A percentile compares a stretch with the other conserved stretches of the same genome.
These are phyloP conservation scores for Phialemoniopsis sp. DNA, from an alignment of 2,329 filamentous ascomycete genomes.

Conservation along the genomic window DNA sequence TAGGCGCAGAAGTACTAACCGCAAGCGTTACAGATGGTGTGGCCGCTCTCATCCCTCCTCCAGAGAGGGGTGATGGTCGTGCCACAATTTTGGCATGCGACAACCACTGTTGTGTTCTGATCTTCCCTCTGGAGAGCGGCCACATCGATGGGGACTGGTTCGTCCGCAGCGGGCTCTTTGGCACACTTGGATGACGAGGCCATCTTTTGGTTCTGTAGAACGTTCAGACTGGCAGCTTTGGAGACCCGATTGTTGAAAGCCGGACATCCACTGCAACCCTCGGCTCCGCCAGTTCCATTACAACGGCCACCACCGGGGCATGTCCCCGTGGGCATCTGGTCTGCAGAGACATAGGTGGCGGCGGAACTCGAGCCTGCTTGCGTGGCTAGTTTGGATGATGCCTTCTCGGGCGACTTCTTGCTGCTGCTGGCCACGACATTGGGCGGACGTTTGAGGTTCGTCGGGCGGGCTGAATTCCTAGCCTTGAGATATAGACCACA, in stretches of 20 bases:
- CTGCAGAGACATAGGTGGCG: slow-evolving; percentile 73
- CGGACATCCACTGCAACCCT: slow-evolving; percentile 92
- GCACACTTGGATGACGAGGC: slow-evolving; percentile 15
- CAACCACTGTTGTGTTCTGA: slow-evolving; percentile 61
- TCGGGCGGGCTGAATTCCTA: slow-evolving; percentile 84
- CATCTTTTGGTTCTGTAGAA: slow-evolving; percentile 40
- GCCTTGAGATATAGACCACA: slow-evolving; percentile 94
- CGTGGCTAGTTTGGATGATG: slow-evolving; percentile 28
- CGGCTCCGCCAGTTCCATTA: slow-evolving; percentile 92
- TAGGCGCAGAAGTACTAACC: slow-evolving; percentile 53
- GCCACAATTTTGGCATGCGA: slow-evolving; percentile 94
- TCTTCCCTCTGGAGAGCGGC: slow-evolving; percentile 38
- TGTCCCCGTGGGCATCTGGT: slow-evolving; percentile 74
- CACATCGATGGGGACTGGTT: slow-evolving; percentile 43
- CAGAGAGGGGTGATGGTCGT: slow-evolving; percentile 96
- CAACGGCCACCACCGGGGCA: slow-evolving; percentile 93
- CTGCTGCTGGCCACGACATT: slow-evolving; percentile 40
- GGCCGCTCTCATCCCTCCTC: slow-evolving; percentile 88
- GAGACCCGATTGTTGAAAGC: slow-evolving; percentile 96
- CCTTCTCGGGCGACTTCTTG: slow-evolving; percentile 35
- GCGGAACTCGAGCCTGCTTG: slow-evolving; percentile 37
- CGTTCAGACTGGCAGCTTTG: slow-evolving; percentile 72
- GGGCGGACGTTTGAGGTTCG: slow-evolving; percentile 78
- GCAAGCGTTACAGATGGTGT: slow-evolving; percentile 98
- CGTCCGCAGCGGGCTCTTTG: slow-evolving; percentile 20